phyloP scores from a whole-genome alignment of 2,329 filamentous ascomycete species.

The Dactylellina leptospora region DNA sequence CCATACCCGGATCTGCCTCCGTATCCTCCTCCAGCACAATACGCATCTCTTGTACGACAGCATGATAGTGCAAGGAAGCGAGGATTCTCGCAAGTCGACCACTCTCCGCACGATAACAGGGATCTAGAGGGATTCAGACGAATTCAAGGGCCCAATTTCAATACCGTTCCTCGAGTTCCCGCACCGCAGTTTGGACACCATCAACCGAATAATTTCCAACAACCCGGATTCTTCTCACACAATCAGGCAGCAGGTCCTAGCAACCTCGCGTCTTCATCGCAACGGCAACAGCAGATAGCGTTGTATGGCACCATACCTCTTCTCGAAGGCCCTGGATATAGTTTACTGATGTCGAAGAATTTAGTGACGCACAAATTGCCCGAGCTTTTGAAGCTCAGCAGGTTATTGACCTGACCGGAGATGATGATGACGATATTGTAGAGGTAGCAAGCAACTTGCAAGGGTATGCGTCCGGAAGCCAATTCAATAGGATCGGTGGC shows the following conservation, averaged over 20 bases:
- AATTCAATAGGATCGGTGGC: too few species aligned
- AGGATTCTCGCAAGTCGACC: constrained; percentile 38
- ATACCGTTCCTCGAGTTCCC: background rate
- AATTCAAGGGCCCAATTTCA: background rate
- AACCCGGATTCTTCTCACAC: too few species aligned
- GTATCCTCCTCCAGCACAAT: background rate
- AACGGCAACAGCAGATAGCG: background rate
- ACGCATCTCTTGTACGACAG: too few species aligned
- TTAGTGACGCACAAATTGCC: constrained; percentile 23
- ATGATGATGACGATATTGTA: constrained; percentile 20
- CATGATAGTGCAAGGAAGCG: constrained; percentile 14
- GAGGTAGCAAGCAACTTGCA: background rate
- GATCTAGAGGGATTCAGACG: background rate
- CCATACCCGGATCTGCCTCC: background rate
- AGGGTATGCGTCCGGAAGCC: background rate
- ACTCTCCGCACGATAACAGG: constrained; percentile 14
- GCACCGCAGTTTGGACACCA: background rate
- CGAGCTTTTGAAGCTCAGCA: background rate
- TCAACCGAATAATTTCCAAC: background rate
- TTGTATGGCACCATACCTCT: background rate
- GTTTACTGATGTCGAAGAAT: too few species aligned
- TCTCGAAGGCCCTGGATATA: background rate
- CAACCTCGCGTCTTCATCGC: too few species aligned
- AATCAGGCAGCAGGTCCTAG: too few species aligned
- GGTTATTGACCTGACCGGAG: constrained; percentile 39